Base-by-base conservation (phyloP, 192 early-diverging fungal species). In the Coemansia erecta region DNA sequence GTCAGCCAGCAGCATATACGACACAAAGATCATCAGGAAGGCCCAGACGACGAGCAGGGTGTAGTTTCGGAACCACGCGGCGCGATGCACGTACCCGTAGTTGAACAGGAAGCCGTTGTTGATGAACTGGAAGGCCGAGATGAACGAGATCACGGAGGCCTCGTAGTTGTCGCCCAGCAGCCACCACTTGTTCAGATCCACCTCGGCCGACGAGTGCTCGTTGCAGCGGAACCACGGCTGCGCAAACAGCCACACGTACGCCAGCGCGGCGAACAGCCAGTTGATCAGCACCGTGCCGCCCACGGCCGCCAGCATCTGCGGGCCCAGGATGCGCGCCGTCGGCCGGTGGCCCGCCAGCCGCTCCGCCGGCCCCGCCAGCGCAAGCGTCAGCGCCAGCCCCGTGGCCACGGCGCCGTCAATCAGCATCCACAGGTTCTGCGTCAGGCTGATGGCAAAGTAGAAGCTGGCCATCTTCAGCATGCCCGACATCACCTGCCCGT, bases 131-230 rank as follows among this genome's bases (percentile, higher is more conserved):
- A 86, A 89, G 53, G 84, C 61, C n/a, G 70, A 66, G 7, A 90
- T 62, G 23, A 90, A 70, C 0, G 85, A 80, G 23, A 86, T 81
- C 28, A 87, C 60, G 57, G 70, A 84, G 14, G 82, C 77, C 73
- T 93, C 89, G 60, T 82, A 93, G 64, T 90, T 92, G 59, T 93
- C 91, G 51, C 83, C 89, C n/a, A 90, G 70, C 41, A 90, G 72
- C 87, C 89, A 93, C 91, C 91, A 93, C 39, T 83, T 69, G 39
- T 83, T 58, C 11, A 85, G 72, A 60, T 92, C 84, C 19, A 83
- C 64, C 43, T 81, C 64, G 23, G 76, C 65, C 45, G 79, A 79
- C 63, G 90, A 87, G 70, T 91, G 90, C 76, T 93, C 87, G 62
- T 89, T 72, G 77, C 91, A 93, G 37, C 84, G 68, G 81, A 89